Evolutionary conservation across 75 land plant species (phyloP), one percentile per base, ranked within the genome.

Genomic region (Azolla pinnata): DNA sequence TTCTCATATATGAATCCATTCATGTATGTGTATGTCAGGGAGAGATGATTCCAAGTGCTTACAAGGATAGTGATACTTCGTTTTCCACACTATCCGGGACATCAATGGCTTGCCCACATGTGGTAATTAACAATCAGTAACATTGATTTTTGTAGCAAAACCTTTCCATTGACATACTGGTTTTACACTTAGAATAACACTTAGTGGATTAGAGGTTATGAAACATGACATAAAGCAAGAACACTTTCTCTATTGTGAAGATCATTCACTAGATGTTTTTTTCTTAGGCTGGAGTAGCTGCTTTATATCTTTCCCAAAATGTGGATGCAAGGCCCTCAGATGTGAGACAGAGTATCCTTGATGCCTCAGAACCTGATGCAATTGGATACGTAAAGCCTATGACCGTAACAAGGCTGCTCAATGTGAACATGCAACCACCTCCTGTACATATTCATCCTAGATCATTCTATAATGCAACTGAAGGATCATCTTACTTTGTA

Each of bases 31-130:
- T 21, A 20, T 23, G 27, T 46, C 48, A 68, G 71, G 71, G 71
- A 7, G 71, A 68, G 57, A 56, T 68, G 4, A 68, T 68, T 40
- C 21, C 45, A 8, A 68, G 71, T 55, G 20, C 71, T 23, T 68
- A 56, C 64, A 68, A 68, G 60, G 62, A 53, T 20, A 61, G 71
- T 42, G 71, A 68, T 40, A 44, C 44, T 38, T 28, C 64, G 0
- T 61, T 46, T 9, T 9, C 29, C 44, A 68, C 71, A 26, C 56
- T 61, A 8, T 68, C 71, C 12, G 71, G 71, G 16, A 68, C 71
- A 21, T 68, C 71, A 7, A 68, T 68, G 71, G 71, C 71, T 27
- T 68, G 71, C 44, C 71, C 71, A 24, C 71, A 68, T 38, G 71
- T 68, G 71, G 71, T 68, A 68, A 12, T n/a, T n/a, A n/a, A n/a